A percentile compares a stretch with the other conserved stretches of the same genome.
Conservation (phyloP, 192 early-diverging fungal genomes). For the Gryganskiella cystojenkinii region DNA sequence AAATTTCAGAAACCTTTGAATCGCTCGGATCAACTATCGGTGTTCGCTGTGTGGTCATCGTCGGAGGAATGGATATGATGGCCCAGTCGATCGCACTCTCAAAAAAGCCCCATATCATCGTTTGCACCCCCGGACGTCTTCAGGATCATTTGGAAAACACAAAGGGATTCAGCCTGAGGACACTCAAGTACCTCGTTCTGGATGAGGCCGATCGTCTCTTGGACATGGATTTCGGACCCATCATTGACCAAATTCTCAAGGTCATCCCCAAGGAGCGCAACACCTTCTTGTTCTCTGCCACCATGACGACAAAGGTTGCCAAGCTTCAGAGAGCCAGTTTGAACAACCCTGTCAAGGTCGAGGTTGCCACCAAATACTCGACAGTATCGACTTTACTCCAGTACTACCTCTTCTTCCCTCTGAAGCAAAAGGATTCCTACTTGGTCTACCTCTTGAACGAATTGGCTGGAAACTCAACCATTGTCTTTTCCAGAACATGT, state of each 20-base stretch:
- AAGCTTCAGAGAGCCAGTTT: constrained; percentile 95
- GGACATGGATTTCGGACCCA: constrained; percentile 97
- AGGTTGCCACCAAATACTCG: constrained; percentile 96
- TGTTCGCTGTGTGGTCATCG: constrained; percentile 89
- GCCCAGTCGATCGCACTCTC: constrained; percentile 92
- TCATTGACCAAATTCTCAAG: constrained; percentile 94
- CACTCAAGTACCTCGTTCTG: constrained; percentile 93
- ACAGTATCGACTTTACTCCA: constrained; percentile 94
- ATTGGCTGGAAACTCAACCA: constrained; percentile 89
- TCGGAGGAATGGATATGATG: constrained; percentile 99
- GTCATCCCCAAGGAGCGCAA: constrained; percentile 93
- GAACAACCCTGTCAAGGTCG: constrained; percentile 91
- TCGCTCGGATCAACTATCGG: constrained; percentile 91
- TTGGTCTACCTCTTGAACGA: constrained; percentile 95
- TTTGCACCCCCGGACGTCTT: constrained; percentile 95
- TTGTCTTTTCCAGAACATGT: constrained; percentile 94
- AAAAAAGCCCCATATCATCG: constrained; percentile 94
- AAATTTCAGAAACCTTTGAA: constrained; percentile 94
- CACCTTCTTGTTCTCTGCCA: constrained; percentile 96
- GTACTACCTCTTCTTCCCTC: constrained; percentile 97
- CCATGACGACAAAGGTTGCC: constrained; percentile 98
- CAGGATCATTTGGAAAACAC: constrained; percentile 98
- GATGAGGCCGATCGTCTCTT: constrained; percentile 94
- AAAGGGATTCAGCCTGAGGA: constrained; percentile 94
- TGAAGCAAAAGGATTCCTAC: constrained; percentile 96